phyloP scores from a whole-genome alignment of 305 asterid species.

The Fraxinus xanthoxyloides region DNA sequence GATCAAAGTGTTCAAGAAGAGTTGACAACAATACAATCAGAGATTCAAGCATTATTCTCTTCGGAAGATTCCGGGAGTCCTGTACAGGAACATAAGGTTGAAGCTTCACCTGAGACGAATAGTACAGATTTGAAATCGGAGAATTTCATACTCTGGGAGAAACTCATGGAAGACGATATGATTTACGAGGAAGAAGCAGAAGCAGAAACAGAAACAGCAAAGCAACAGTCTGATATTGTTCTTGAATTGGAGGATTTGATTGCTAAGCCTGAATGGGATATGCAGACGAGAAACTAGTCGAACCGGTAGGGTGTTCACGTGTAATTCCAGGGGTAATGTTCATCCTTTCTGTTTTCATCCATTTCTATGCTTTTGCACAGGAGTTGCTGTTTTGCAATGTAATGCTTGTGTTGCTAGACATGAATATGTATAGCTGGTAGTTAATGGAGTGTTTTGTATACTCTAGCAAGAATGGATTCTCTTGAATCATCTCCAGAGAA shows the following conservation, averaged over 20 bases:
- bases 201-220: neutral
- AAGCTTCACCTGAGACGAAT: constrained; percentile 18
- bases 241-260: constrained; percentile 46
- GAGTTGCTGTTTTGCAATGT: neutral
- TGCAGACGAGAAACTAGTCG: neutral
- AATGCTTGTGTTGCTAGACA: neutral
- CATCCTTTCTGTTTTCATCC: neutral
- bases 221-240: constrained; percentile 48
- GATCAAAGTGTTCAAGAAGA: constrained; percentile 34
- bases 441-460: neutral
- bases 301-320: constrained; percentile 14
- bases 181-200: constrained; percentile 50
- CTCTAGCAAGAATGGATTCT: neutral
- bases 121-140: constrained; percentile 36
- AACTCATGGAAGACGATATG: constrained; percentile 88
- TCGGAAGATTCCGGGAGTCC: constrained; percentile 47
- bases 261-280: constrained; percentile 23
- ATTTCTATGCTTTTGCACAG: neutral
- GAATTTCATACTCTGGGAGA: constrained; percentile 81
- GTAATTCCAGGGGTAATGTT: neutral
- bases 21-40: constrained; percentile 35
- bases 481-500: neutral
- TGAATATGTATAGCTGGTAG: neutral
- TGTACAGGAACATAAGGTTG: constrained; percentile 22
- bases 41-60: constrained; percentile 33